Evolutionary conservation across 495 filamentous ascomycete species (phyloP).

Genomic region (Clavariopsis aquatica): DNA sequence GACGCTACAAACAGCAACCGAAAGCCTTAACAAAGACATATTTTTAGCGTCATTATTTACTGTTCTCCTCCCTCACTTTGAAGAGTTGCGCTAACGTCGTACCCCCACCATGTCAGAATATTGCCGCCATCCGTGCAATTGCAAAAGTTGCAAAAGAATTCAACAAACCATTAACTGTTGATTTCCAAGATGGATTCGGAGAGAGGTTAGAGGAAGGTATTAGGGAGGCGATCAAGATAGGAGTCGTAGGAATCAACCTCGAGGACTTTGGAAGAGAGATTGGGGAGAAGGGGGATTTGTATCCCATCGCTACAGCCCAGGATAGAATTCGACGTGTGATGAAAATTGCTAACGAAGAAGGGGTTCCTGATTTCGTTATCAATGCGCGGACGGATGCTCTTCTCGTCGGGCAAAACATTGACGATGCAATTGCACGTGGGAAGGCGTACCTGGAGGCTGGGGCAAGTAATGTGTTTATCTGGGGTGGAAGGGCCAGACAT

Average conservation of each 20-base stretch:
- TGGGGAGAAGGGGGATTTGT: slow-evolving; percentile 16
- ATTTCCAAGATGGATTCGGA: slow-evolving; percentile 36
- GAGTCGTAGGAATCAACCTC: slow-evolving; percentile 34
- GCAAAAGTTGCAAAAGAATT: slow-evolving; percentile 6
- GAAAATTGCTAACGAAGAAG: slow-evolving; percentile 14
- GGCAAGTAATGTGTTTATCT: slow-evolving; percentile 35
- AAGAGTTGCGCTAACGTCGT: no score
- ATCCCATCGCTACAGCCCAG: slow-evolving; percentile 1
- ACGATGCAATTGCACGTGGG: slow-evolving; percentile 33
- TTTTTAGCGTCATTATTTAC: no score
- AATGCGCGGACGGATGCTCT: slow-evolving; percentile 36
- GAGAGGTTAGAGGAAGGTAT: slow-evolving; percentile 29
- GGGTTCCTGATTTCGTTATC: slow-evolving; percentile 35
- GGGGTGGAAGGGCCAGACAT: slow-evolving; percentile 25
- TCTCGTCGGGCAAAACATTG: slow-evolving; percentile 11
- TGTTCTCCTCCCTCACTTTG: no score
- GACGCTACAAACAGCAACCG: no score
- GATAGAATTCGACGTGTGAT: slow-evolving; percentile 24
- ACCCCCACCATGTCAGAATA: no score
- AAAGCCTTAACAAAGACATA: no score
- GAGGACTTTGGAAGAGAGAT: slow-evolving; percentile 33
- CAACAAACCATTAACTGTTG: slow-evolving; percentile 31
- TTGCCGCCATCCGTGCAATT: slow-evolving; percentile 37
- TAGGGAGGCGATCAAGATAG: slow-evolving; percentile 3
- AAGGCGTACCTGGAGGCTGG: slow-evolving; percentile 36